Evolutionary conservation across 164 flowering plant species (phyloP).

Genomic region (Santalum album): DNA sequence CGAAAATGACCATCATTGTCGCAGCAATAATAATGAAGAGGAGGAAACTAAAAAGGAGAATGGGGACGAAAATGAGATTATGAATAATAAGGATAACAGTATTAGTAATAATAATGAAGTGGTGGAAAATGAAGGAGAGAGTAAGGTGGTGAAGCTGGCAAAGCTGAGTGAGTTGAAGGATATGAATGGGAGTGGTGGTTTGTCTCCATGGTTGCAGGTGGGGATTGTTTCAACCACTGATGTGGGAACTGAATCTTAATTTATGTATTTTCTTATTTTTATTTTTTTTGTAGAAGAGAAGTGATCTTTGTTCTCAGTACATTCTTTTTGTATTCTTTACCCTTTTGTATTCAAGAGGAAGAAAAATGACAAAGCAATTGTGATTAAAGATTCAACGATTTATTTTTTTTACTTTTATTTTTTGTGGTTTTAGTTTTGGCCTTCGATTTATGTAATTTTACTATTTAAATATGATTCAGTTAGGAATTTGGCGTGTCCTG

Average conservation of each 20-base stretch:
- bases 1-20: constrained; percentile 3
- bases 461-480: too few species aligned
- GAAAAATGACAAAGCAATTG: too few species aligned
- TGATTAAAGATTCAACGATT: too few species aligned
- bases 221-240: constrained; percentile 69
- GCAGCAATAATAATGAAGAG: background rate
- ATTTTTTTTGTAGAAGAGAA: too few species aligned
- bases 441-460: too few species aligned
- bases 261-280: too few species aligned
- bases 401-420: too few species aligned
- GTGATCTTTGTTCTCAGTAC: too few species aligned
- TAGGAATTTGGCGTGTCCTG: too few species aligned
- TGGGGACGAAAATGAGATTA: constrained; percentile 2
- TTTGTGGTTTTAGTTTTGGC: too few species aligned
- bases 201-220: constrained; percentile 83
- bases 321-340: too few species aligned
- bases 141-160: constrained; percentile 60
- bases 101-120: background rate
- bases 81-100: constrained; percentile 5
- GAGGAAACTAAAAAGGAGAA: background rate
- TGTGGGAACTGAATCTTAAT: constrained; percentile 29
- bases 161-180: constrained; percentile 79
- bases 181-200: constrained; percentile 34
- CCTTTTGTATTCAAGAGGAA: too few species aligned
- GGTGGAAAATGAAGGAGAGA: constrained; percentile 58